Percentiles rank a stretch among this genome's conserved stretches.
Conservation (phyloP, 2,329 filamentous ascomycete genomes). For the Thermothelomyces thermophilus region DNA sequence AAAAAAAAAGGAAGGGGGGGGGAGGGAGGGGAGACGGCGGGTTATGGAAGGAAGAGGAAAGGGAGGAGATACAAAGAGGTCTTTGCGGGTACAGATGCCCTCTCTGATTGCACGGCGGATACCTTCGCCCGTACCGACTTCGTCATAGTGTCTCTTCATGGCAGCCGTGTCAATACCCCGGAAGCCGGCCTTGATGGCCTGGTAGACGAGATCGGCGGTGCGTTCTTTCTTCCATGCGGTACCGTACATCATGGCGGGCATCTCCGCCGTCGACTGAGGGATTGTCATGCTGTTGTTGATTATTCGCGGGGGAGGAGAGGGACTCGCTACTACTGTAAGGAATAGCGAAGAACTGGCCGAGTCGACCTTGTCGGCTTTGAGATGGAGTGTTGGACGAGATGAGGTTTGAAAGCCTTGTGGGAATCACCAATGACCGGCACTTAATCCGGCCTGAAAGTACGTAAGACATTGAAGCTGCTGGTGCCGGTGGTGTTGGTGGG, state of each 20-base stretch:
- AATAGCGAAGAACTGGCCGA: neutral
- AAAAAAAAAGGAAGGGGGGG: neutral
- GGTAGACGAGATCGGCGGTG: slow-evolving; percentile 60
- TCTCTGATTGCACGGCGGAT: slow-evolving; percentile 55
- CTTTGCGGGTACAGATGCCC: slow-evolving; percentile 47
- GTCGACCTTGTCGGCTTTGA: no score
- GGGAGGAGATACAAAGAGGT: slow-evolving; percentile 52
- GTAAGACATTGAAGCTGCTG: slow-evolving; percentile 1
- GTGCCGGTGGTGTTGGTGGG: no score
- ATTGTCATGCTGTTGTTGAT: slow-evolving; percentile 6
- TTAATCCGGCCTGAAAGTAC: neutral
- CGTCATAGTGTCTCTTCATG: slow-evolving; percentile 72
- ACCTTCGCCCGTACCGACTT: slow-evolving; percentile 62
- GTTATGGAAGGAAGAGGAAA: no score
- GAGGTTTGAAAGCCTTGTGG: neutral
- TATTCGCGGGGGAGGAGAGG: neutral
- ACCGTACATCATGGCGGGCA: slow-evolving; percentile 62
- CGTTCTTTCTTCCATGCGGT: slow-evolving; percentile 78
- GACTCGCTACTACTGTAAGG: neutral
- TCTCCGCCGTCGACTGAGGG: slow-evolving; percentile 27
- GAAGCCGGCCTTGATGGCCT: slow-evolving; percentile 63
- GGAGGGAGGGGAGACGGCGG: no score
- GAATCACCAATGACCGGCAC: neutral
- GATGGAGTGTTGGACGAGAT: neutral
- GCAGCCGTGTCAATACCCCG: slow-evolving; percentile 70